Evolutionary conservation across 2,329 filamentous ascomycete genomes (phyloP), one percentile per base, ranked within the genome.

Genomic region (Plectosphaerella sp.): DNA sequence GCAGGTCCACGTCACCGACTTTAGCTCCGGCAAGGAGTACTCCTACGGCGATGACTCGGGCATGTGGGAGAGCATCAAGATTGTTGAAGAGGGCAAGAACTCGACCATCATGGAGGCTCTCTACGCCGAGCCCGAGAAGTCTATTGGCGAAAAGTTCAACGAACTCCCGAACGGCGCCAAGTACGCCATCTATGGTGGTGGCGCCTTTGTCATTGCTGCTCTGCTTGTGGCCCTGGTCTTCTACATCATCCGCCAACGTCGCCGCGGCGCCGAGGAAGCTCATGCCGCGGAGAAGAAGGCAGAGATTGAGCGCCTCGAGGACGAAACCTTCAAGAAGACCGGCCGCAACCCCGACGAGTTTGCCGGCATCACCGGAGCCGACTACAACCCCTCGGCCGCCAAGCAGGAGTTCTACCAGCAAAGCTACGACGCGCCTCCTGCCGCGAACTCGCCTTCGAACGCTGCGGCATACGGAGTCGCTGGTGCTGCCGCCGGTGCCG

Each of bases 1-100:
- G 74, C 82, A 76, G 28, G 73, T 73, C 12, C 64, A 64, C 16
- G 66, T 83, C 2, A 71, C 83, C 50, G 82, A 86, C 59, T 82
- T 80, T 69, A 81, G 79, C 62, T 79, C 75, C 48, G 82, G 83
- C 46, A 82, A 82, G 59, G 79, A 82, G 59, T 92, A 91, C 64
- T 68, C 77, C 45, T 91, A 82, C 60, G 74, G 75, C 24, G 87
- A 88, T 62, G 71, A 72, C 39, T 73, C 76, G 1, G 88, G 88
- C 49, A 72, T 69, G 50, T 88, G 75, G 73, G 61, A 85, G 61
- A 87, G 84, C 70, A 88, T 89, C 65, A 74, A 86, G 58, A 66
- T 78, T 33, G 67, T 72, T 51, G 64, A 65, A 5, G 41, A 43
- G 41, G 41, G 41, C 41, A 43, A 43, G 41, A 83, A 85, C 65